These are phyloP conservation scores for Citrus sp. DNA, from an alignment of 345 rosid species.

Conservation along the genomic window DNA sequence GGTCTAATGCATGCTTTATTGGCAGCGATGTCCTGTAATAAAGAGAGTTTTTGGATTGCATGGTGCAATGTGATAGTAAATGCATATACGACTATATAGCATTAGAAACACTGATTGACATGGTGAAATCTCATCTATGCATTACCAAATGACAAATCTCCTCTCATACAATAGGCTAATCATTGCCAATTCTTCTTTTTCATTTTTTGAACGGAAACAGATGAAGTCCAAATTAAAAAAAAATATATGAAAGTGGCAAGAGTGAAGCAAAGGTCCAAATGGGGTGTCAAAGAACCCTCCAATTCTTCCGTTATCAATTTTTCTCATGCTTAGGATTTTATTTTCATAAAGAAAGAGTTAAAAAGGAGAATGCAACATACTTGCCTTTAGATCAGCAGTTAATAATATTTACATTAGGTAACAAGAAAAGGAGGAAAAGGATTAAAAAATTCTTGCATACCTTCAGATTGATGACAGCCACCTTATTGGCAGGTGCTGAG, in stretches of 20 bases:
- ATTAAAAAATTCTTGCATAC: slow-evolving; percentile 16
- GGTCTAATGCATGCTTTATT: not conserved
- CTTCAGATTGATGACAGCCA: slow-evolving; percentile 70
- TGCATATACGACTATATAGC: not conserved
- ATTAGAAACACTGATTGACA: not conserved
- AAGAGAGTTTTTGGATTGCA: not conserved
- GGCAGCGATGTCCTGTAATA: not conserved
- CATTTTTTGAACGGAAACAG: not conserved
- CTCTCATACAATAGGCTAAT: not conserved
- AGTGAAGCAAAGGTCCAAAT: not conserved
- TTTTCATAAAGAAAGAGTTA: not conserved
- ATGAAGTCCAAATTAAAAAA: not conserved
- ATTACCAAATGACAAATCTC: not conserved
- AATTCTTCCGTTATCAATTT: not conserved
- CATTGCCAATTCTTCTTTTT: not conserved
- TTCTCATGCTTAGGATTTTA: not conserved
- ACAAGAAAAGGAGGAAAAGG: not conserved
- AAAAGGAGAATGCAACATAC: not conserved
- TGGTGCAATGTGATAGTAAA: not conserved
- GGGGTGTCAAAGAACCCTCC: not conserved
- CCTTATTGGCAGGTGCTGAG: slow-evolving; percentile 50
- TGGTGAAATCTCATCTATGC: not conserved
- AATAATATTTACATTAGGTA: not conserved
- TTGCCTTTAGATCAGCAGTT: not conserved
- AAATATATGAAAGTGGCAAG: not conserved